Base-by-base conservation (phyloP, 257 asterid genomes). In the Anisodus acutangulus region DNA sequence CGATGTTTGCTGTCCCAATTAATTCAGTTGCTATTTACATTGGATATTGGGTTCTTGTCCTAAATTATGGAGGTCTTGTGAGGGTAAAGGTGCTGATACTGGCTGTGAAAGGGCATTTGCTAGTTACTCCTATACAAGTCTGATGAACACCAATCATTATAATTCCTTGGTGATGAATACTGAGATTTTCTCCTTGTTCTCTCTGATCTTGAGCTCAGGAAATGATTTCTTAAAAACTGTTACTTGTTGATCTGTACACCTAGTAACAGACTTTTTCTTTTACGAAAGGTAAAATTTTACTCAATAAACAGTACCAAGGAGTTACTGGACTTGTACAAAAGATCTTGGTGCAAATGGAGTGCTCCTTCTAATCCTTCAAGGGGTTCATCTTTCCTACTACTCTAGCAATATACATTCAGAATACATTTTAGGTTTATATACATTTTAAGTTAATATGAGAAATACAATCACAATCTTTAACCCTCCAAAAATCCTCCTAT, bases 151-250 rank as follows among this genome's bases (percentile, higher is more conserved):
- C 79, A 43, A 71, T 71, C 39, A 47, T 74, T 12, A 74, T 74
- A 41, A 74, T 74, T 74, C 47, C 45, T 47, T 74, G 80, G 60
- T 49, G 80, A 74, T 74, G 62, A 74, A 49, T 74, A 49, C 60
- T 22, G 80, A 74, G 59, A 13, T 19, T 49, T 49, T 49, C 5
- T 74, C 43, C 80, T 16, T 47, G 60, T 74, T 49, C 80, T 74
- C 62, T 22, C 43, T 49, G 43, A 74, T 74, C 62, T 74, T 22
- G 80, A 74, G 80, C 43, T 22, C 80, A 74, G 80, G 43, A 74
- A 74, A 49, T 74, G 37, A 49, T 74, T 74, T 74, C 62, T 49
- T 22, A 19, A 74, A 55, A 49, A 49, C 62, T 49, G 37, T 22
- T 53, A 22, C 80, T 74, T 43, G 22, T 22, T 26, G 80, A 63